These are phyloP conservation scores for Microsporum ferrugineum DNA, from an alignment of 2,329 filamentous ascomycete species.

Conservation along the genomic window DNA sequence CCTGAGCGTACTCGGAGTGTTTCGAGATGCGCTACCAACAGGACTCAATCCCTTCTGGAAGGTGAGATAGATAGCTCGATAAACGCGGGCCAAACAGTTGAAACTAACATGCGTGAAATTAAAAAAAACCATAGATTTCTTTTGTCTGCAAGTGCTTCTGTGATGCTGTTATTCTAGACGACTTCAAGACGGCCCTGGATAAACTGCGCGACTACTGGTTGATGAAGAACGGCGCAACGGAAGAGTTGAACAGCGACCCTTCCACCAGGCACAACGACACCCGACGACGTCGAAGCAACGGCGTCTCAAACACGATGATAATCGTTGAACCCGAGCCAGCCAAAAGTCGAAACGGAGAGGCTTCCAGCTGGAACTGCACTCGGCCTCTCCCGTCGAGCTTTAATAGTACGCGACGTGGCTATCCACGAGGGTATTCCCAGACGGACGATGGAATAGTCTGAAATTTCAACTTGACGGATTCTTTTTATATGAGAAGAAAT, in stretches of 20 bases:
- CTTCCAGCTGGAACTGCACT: background rate
- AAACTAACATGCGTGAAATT: too few relatives aligned
- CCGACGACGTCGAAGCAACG: background rate
- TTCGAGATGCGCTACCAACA: constrained; percentile 33
- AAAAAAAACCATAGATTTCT: constrained; percentile 28
- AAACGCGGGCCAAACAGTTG: too few relatives aligned
- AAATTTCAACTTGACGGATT: background rate
- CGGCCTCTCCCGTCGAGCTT: background rate
- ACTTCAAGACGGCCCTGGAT: constrained; percentile 52
- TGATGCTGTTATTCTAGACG: constrained; percentile 55
- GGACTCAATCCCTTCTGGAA: constrained; percentile 59
- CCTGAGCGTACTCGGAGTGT: constrained; percentile 44
- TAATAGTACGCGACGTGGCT: background rate
- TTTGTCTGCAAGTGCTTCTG: constrained; percentile 58
- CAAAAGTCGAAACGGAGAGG: background rate
- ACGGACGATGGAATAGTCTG: background rate
- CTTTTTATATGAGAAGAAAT: background rate
- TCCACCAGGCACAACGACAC: background rate
- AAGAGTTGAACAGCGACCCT: constrained; percentile 4
- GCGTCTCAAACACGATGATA: background rate
- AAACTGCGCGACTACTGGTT: constrained; percentile 26
- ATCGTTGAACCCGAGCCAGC: background rate
- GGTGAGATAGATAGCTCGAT: constrained; percentile 15
- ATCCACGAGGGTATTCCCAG: background rate
- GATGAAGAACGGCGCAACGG: constrained; percentile 19